Evolutionary conservation across 2,329 filamentous ascomycete genomes (phyloP).

Genomic region (Pseudogymnoascus sp.): DNA sequence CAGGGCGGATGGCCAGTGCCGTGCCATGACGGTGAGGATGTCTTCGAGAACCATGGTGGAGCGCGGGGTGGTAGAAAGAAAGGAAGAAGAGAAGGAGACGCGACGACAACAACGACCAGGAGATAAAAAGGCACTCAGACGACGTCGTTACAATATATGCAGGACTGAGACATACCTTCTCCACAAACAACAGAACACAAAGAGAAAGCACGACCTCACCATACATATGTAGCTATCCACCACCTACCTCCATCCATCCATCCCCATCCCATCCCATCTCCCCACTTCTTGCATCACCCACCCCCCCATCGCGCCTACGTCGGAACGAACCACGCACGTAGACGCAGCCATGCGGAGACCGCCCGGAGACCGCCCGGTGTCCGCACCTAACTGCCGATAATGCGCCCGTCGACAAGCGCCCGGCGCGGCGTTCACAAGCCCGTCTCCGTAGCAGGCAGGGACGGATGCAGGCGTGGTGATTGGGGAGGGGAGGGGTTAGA

Average conservation of each 20-base stretch:
- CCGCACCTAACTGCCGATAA: not conserved
- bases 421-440: not conserved
- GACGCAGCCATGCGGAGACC: not conserved
- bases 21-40: slow-evolving; percentile 14
- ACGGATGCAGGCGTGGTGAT: not conserved
- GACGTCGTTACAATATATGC: not conserved
- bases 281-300: not conserved
- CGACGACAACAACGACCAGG: not conserved
- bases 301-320: not conserved
- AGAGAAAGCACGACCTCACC: not conserved
- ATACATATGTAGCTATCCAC: not conserved
- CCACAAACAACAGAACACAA: not conserved
- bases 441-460: not conserved
- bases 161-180: not conserved
- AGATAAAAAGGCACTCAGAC: not conserved
- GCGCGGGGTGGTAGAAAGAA: not conserved
- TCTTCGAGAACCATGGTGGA: slow-evolving; percentile 18
- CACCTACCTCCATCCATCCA: not conserved
- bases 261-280: not conserved
- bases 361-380: not conserved
- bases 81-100: not conserved
- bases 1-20: slow-evolving; percentile 37
- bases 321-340: not conserved
- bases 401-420: not conserved
- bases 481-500: not conserved